Evolutionary conservation across 352 stramenopile genomes (phyloP).

Genomic region (Saprolegnia diclina): DNA sequence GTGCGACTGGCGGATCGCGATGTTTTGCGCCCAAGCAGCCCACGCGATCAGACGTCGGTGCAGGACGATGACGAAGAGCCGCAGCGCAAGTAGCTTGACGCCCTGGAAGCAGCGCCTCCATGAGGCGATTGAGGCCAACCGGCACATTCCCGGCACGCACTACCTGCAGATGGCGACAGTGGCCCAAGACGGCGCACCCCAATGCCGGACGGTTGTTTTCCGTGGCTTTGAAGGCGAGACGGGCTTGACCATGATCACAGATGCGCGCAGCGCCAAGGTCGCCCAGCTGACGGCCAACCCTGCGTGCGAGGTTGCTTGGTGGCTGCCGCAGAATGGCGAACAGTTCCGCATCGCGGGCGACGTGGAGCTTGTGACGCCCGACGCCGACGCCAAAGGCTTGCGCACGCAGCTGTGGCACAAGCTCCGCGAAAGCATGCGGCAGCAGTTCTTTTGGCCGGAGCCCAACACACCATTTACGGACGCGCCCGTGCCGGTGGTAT

Average conservation of each 20-base stretch:
- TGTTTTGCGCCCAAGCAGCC: too few relatives aligned
- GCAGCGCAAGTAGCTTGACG: too few relatives aligned
- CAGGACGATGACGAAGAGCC: too few relatives aligned
- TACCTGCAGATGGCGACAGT: conserved; percentile 69
- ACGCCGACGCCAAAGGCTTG: not conserved
- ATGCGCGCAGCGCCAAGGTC: conserved; percentile 58
- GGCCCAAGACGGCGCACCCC: conserved; percentile 37
- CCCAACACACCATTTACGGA: conserved; percentile 20
- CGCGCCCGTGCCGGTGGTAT: conserved; percentile 2
- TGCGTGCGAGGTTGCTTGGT: conserved; percentile 61
- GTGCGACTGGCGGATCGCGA: too few relatives aligned
- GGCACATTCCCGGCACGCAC: conserved; percentile 59
- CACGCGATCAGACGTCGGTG: too few relatives aligned
- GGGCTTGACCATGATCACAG: conserved; percentile 64
- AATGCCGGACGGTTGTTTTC: conserved; percentile 70
- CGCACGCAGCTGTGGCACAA: conserved; percentile 28
- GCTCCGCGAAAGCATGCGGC: conserved; percentile 27
- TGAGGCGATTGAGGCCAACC: conserved; percentile 46
- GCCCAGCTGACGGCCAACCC: conserved; percentile 32
- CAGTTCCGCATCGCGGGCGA: conserved; percentile 58
- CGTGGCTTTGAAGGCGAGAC: conserved; percentile 39
- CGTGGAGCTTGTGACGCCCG: conserved; percentile 36
- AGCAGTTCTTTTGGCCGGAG: conserved; percentile 33
- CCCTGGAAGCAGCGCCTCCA: conserved; percentile 50
- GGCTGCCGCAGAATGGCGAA: conserved; percentile 59